Base-by-base conservation (phyloP, 2,329 filamentous ascomycete genomes). In the Phyllosticta ampelicida region DNA sequence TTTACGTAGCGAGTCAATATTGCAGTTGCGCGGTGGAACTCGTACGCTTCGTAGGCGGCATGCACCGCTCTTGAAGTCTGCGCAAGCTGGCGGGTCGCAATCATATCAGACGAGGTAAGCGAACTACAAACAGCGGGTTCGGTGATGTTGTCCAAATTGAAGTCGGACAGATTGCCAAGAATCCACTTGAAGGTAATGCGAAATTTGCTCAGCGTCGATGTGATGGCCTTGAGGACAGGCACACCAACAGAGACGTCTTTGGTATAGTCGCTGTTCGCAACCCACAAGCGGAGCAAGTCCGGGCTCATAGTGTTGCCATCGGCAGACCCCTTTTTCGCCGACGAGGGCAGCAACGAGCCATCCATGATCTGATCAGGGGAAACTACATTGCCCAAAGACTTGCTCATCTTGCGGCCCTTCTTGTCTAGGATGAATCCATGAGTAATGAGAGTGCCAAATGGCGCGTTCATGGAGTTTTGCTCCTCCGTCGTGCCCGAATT, bases 331-430 rank as follows among this genome's bases (percentile, higher is more conserved):
- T 63, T 64, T 66, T 66, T 50, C 71, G 65, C 50, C 36, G 72
- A 70, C 0, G 86, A 84, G 5, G 87, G 87, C 13, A 95, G 74
- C 10, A 96, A 77, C 3, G 85, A 84, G 6, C 92, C 92, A 55
- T 89, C 83, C 77, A 96, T 94, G 63, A 99, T 90, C 62, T 96
- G 79, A 6, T 82, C 77, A 0, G 92, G 91, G 0, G 83, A 80
- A 58, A 97, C 84, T 26, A 88, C 86, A 67, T 99, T 99, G 16
- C 94, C 94, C 1, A 96, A 75, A 0, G 90, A 96, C 72, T 99
- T 99, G 69, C 91, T 96, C 94, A 99, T 99, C 72, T 99, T 99
- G 69, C 89, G 90, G n/a, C 91, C 91, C 36, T 87, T 77, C 54
- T 86, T 80, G 66, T 99, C 94, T 1, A 99, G 81, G 0, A 90